Evolutionary conservation across 176 grass and related monocot species (phyloP).

Genomic region (Musa schizocarpa): DNA sequence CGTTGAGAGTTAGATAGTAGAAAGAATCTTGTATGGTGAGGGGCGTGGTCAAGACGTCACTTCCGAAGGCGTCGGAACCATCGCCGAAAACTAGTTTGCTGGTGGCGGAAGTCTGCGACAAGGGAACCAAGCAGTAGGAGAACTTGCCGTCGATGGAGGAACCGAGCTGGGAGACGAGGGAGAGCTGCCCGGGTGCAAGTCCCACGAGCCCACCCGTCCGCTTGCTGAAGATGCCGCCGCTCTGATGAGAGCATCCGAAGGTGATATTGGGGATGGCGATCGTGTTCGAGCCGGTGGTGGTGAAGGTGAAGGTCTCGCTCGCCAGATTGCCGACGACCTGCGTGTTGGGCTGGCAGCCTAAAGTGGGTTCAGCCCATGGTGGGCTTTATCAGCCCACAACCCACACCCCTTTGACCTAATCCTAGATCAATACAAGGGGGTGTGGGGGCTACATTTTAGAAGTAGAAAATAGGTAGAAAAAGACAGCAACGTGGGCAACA

Average conservation of each 20-base stretch:
- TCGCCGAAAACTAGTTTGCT: slow-evolving; percentile 7
- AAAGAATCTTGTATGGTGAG: background rate
- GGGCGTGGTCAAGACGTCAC: background rate
- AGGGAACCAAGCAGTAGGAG: slow-evolving; percentile 13
- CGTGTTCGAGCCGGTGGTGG: background rate
- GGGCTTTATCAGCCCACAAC: too few relatives aligned
- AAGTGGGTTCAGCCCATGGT: too few relatives aligned
- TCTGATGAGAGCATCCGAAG: slow-evolving; percentile 8
- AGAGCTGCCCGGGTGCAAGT: slow-evolving; percentile 1
- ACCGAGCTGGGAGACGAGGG: slow-evolving; percentile 7
- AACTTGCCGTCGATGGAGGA: background rate
- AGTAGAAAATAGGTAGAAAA: too few relatives aligned
- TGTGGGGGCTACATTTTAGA: too few relatives aligned
- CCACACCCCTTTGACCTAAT: too few relatives aligned
- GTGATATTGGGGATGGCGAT: background rate
- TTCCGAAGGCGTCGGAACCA: background rate
- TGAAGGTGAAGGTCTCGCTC: slow-evolving; percentile 19
- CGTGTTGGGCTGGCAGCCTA: too few relatives aligned
- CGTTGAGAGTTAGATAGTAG: background rate
- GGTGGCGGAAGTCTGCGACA: too few relatives aligned
- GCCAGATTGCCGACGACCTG: background rate
- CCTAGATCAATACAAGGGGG: too few relatives aligned
- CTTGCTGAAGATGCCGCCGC: background rate
- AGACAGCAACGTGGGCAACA: too few relatives aligned
- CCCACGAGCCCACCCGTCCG: slow-evolving; percentile 4